Percentiles rank a stretch among this genome's conserved stretches.
These are phyloP conservation scores for Eleusine coracana DNA, from an alignment of 176 grass and related monocot species.

Conservation along the genomic window DNA sequence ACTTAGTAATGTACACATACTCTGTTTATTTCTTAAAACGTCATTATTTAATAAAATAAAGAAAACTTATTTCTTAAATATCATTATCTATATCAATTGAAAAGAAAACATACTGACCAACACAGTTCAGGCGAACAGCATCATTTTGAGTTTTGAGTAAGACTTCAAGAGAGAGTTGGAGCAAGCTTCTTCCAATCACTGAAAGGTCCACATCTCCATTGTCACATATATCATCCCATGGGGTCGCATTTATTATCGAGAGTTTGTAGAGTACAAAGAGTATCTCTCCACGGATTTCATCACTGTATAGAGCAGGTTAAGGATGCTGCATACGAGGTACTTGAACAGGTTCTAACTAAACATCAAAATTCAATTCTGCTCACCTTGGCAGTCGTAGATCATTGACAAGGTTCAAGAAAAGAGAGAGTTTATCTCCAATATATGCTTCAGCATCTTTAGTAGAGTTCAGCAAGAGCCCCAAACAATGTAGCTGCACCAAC, in stretches of 20 bases:
- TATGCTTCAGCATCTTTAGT: slow-evolving; percentile 55
- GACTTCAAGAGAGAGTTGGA: slow-evolving; percentile 74
- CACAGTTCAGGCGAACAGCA: slow-evolving; percentile 81
- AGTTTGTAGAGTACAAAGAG: slow-evolving; percentile 87
- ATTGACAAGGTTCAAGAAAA: slow-evolving; percentile 80
- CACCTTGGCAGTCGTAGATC: slow-evolving; percentile 86
- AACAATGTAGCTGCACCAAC: slow-evolving; percentile 72
- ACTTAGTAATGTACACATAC: slow-evolving; percentile 4
- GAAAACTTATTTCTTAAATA: not conserved
- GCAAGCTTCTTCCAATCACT: slow-evolving; percentile 48
- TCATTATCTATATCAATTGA: not conserved
- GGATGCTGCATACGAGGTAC: slow-evolving; percentile 17
- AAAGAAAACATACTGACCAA: slow-evolving; percentile 62
- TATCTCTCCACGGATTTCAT: slow-evolving; percentile 89
- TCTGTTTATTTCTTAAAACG: not conserved
- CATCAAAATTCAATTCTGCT: slow-evolving; percentile 28
- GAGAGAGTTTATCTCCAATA: slow-evolving; percentile 63
- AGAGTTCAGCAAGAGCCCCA: slow-evolving; percentile 72
- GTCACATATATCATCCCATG: slow-evolving; percentile 63
- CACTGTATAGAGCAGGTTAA: slow-evolving; percentile 64
- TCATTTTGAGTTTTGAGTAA: slow-evolving; percentile 92
- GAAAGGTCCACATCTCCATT: slow-evolving; percentile 43
- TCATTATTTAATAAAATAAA: not conserved
- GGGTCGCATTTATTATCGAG: slow-evolving; percentile 63
- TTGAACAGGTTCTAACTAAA: slow-evolving; percentile 19